Base-by-base conservation (phyloP, 2,329 filamentous ascomycete genomes). In the Cladorrhinum sp. region DNA sequence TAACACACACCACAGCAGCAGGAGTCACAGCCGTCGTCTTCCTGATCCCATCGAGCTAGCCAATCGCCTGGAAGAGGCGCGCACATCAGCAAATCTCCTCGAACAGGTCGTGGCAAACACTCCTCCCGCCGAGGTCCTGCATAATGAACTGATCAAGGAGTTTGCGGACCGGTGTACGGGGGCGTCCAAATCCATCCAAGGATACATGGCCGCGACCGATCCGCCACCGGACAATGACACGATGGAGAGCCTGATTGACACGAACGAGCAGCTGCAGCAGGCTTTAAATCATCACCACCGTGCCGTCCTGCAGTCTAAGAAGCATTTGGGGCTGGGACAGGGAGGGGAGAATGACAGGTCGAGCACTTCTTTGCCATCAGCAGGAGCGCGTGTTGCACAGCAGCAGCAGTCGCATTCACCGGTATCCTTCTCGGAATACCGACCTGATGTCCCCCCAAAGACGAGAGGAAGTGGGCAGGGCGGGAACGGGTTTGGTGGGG, bases 241-340 rank as follows among this genome's bases (percentile, higher is more conserved):
- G 1, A 92, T 98, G 84, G 87, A 95, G 71, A 93, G 87, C 13
- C 79, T 99, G 63, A 96, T 99, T 70, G 92, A 97, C 74, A 95
- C 92, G 13, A 96, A 96, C 72, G 95, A 98, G 74, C 90, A 93
- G 71, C 80, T 99, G 27, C 90, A 91, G 62, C 85, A 90, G 50
- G 88, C 93, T 0, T 81, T 93, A 45, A 95, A 87, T 65, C 87
- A 92, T 71, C 91, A 97, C 73, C 91, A 96, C 74, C 86, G 92
- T 58, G 89, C 92, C 9, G 78, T 96, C 45, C 76, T 88, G n/a
- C 81, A 80, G 61, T 84, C 85, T 2, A 78, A 82, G 63, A 87
- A 87, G 69, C 77, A 81, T 38, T 73, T 83, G 3, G 81, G 81
- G 10, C 50, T 78, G 5, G 73, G 71, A 59, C 68, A 73, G 58